These are phyloP conservation scores for Termitomyces titanicus DNA, from an alignment of 768 basidiomycete species.

Conservation along the genomic window DNA sequence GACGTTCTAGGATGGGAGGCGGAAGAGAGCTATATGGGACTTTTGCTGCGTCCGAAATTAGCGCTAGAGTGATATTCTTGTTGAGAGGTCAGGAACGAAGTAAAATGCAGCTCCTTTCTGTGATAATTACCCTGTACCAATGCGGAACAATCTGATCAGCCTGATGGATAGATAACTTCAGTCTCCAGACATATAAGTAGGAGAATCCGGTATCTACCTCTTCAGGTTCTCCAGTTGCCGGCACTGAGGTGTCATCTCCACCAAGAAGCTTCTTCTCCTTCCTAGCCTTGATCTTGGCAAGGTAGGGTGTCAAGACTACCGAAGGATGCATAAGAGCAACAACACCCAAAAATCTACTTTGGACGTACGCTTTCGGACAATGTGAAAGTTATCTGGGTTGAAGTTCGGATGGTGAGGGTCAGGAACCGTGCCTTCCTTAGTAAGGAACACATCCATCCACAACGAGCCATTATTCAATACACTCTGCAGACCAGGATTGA, in stretches of 20 bases:
- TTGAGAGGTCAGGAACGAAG: neutral
- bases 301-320: constrained; percentile 82
- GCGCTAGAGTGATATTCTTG: constrained; percentile 85
- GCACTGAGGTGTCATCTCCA: constrained; percentile 28
- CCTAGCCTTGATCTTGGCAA: constrained; percentile 65
- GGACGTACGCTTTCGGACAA: constrained; percentile 69
- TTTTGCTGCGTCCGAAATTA: constrained; percentile 67
- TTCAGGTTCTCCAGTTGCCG: constrained; percentile 37
- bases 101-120: neutral
- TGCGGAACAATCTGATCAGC: constrained; percentile 70
- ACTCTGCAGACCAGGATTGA: constrained; percentile 35
- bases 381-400: constrained; percentile 55
- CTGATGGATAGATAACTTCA: constrained; percentile 17
- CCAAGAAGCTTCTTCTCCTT: constrained; percentile 81
- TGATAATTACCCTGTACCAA: constrained; percentile 68
- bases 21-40: constrained; percentile 56
- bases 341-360: constrained; percentile 1
- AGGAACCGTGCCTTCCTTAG: constrained; percentile 60
- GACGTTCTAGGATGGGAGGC: constrained; percentile 59
- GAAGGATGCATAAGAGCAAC: neutral
- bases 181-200: neutral
- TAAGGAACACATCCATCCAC: constrained; percentile 81
- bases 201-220: constrained; percentile 39
- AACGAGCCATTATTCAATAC: constrained; percentile 78
- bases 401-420: constrained; percentile 56